phyloP scores from a whole-genome alignment of 371 early-diverging fungal species.

The Rhizomucor pusillus region DNA sequence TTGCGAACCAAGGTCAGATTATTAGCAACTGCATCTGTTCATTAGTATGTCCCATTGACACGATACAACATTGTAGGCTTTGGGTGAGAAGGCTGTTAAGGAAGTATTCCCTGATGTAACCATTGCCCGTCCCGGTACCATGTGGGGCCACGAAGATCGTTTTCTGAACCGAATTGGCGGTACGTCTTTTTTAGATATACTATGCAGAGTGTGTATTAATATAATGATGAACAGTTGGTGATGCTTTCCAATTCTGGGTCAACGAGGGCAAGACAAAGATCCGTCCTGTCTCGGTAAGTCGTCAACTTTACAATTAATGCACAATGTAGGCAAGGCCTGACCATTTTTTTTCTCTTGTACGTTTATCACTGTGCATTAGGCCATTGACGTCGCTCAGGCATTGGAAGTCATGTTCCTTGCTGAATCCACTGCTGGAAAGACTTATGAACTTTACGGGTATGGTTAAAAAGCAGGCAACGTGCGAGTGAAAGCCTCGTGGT shows the following conservation, averaged over 20 bases:
- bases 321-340: background rate
- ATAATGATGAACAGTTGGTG: constrained; percentile 21
- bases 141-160: constrained; percentile 93
- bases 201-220: background rate
- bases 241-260: constrained; percentile 66
- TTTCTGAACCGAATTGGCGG: constrained; percentile 90
- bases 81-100: constrained; percentile 87
- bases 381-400: constrained; percentile 86
- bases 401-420: constrained; percentile 74
- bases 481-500: background rate
- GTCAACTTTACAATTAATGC: background rate
- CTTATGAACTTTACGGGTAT: constrained; percentile 88
- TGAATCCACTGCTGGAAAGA: constrained; percentile 76
- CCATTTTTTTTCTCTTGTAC: background rate
- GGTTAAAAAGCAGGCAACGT: background rate
- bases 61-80: constrained; percentile 47
- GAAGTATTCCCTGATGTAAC: constrained; percentile 89
- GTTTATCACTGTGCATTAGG: constrained; percentile 32
- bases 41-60: too few relatives aligned
- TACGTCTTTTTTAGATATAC: constrained; percentile 28
- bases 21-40: background rate
- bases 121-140: constrained; percentile 87
- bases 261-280: constrained; percentile 75
- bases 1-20: constrained; percentile 77
- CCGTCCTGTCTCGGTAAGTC: constrained; percentile 78